These are phyloP conservation scores for Arabidopsis thaliana DNA, from an alignment of 345 rosid species.

Conservation along the genomic window TAIR10.1 NC_003075.7:18440501-18441000, in stretches of 20 bases:
- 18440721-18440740: background rate
- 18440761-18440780: slow-evolving; percentile 17
- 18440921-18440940: background rate
- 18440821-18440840: background rate
- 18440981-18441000: background rate
- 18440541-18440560: slow-evolving; percentile 45
- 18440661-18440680: slow-evolving; percentile 58
- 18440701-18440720: slow-evolving; percentile 61
- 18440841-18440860: background rate
- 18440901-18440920: background rate
- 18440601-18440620: slow-evolving; percentile 57
- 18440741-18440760: background rate
- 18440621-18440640: slow-evolving; percentile 64
- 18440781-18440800: slow-evolving; percentile 18
- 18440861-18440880: slow-evolving; percentile 21
- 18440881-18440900: slow-evolving; percentile 29
- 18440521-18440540: background rate
- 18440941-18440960: background rate
- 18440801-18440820: background rate
- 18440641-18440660: slow-evolving; percentile 56
- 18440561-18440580: slow-evolving; percentile 53
- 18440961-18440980: slow-evolving; percentile 2
- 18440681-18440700: slow-evolving; percentile 49
- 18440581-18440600: slow-evolving; percentile 51
- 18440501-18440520: background rate